Evolutionary conservation across 1,139 yeast species (phyloP), one percentile per base, ranked within the genome.

Genomic region (Candida freyschussii): DNA sequence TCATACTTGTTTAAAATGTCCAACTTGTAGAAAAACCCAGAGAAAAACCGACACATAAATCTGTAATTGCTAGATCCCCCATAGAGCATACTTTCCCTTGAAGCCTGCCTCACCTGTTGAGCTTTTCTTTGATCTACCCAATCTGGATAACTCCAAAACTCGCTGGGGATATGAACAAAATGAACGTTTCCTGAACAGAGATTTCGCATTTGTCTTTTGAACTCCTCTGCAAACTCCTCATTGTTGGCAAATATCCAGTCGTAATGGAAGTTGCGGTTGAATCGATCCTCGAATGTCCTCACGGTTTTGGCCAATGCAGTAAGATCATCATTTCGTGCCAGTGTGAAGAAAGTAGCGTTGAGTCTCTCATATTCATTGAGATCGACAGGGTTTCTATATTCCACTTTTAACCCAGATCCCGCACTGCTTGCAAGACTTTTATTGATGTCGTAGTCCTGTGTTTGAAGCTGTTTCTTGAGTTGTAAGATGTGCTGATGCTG

Each of bases 241-340:
- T 81, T 80, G 57, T 81, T 81, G 39, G 82, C 63, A 52, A 83
- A 83, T 10, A 82, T 82, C 93, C 93, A 83, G 55, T 82, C 91
- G 55, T 83, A 83, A 49, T 78, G 66, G 60, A 59, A 82, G 38
- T 72, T 66, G 25, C 62, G 54, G 61, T 83, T 83, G 64, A 82
- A 83, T 29, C 87, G 64, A 53, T 79, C 85, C 57, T 83, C 91
- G 34, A 80, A 67, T 28, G 67, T 62, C 47, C 75, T 63, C 33
- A 76, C 69, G 0, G 80, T 67, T 23, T 59, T 59, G 27, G 69
- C 62, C 33, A 76, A 62, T 61, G 58, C 63, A 43, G 57, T 62
- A 27, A 75, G 50, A 50, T 76, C 83, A 3, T 55, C 48, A 51
- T 76, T 75, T 53, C 81, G 66, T 24, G 84, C 89, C 36, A 86